Conservation (phyloP, 139 green algal species). For the Penium margaritaceum region DNA sequence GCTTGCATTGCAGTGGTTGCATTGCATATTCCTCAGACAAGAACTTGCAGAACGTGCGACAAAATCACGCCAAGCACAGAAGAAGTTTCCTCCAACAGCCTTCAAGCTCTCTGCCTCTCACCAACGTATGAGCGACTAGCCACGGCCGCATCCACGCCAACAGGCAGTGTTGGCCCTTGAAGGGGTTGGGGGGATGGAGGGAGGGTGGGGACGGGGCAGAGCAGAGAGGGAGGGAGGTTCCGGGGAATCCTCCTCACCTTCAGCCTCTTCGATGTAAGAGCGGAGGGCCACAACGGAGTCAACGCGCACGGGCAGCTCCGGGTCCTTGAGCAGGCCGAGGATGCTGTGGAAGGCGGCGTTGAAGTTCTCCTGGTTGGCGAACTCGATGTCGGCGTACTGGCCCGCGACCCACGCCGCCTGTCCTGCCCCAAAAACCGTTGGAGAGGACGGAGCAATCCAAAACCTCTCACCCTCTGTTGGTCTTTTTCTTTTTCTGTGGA, state of each 20-base stretch:
- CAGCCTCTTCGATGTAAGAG: constrained; percentile 71
- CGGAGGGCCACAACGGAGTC: constrained; percentile 74
- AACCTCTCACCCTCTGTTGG: no score
- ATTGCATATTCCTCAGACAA: no score
- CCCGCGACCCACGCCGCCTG: constrained; percentile 80
- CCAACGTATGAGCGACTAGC: background rate
- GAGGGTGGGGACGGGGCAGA: background rate
- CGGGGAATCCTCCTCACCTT: constrained; percentile 18
- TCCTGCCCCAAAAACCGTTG: no score
- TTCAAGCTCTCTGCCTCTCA: no score
- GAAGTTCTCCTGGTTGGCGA: constrained; percentile 65
- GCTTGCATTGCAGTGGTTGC: no score
- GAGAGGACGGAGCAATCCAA: no score
- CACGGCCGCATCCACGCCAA: background rate
- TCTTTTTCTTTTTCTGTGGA: no score
- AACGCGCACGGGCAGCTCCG: constrained; percentile 76
- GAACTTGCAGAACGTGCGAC: no score
- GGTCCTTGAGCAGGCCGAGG: constrained; percentile 59
- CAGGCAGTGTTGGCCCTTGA: constrained; percentile 42
- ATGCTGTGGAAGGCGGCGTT: constrained; percentile 59
- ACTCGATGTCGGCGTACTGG: constrained; percentile 71
- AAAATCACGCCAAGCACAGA: no score
- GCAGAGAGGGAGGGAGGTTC: background rate
- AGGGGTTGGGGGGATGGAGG: background rate
- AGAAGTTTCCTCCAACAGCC: no score